Evolutionary conservation across 306 rosid species (phyloP).

Genomic region (Ormosia semicastrata): DNA sequence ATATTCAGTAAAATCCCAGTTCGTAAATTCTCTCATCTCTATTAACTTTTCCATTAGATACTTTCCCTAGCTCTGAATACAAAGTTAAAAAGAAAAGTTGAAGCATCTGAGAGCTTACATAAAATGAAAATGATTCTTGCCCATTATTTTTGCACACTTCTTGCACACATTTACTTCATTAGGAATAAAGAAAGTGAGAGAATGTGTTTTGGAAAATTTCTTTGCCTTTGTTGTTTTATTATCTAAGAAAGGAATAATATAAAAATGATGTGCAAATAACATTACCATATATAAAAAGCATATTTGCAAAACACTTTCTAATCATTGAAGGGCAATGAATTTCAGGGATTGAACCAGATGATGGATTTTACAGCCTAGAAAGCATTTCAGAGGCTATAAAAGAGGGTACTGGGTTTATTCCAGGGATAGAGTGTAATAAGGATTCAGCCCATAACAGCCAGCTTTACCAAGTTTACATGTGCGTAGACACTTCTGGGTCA

Average conservation of each 20-base stretch:
- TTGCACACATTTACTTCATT: too few species aligned
- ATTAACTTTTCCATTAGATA: too few species aligned
- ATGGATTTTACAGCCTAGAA: constrained; percentile 48
- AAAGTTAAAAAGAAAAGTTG: too few species aligned
- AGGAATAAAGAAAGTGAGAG: background rate
- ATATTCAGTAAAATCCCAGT: too few species aligned
- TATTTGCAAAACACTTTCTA: background rate
- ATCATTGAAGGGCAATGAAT: constrained; percentile 1
- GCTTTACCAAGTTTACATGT: constrained; percentile 61
- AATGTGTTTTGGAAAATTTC: too few species aligned
- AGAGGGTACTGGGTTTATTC: constrained; percentile 41
- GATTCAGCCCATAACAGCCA: constrained; percentile 48
- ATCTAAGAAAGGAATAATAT: too few species aligned
- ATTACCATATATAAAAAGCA: background rate
- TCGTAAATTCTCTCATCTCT: too few species aligned
- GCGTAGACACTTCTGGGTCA: constrained; percentile 62
- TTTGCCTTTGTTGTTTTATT: too few species aligned
- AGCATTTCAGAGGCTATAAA: constrained; percentile 50
- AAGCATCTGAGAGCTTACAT: too few species aligned
- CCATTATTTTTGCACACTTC: too few species aligned
- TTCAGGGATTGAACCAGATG: constrained; percentile 69
- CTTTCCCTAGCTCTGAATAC: background rate
- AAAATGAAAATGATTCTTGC: too few species aligned
- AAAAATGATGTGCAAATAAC: too few species aligned
- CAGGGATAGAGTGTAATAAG: constrained; percentile 62